These are phyloP conservation scores for Centaurea solstitialis DNA, from an alignment of 129 eudicot genomes.

Conservation along the genomic window DNA sequence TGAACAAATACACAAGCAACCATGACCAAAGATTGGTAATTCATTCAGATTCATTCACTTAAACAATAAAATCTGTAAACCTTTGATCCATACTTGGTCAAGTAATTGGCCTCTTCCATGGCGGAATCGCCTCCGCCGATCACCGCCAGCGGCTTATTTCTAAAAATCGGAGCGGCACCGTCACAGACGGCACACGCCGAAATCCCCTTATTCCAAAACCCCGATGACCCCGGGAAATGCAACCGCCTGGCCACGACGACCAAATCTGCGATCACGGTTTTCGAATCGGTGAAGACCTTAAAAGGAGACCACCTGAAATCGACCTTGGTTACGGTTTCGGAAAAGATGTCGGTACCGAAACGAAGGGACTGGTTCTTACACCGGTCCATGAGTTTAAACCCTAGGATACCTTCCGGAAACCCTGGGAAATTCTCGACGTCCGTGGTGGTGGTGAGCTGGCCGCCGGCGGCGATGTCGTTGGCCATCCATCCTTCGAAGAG, in stretches of 20 bases:
- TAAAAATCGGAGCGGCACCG: conserved; percentile 83
- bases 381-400: conserved; percentile 71
- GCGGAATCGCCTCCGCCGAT: conserved; percentile 99
- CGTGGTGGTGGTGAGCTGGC: conserved; percentile 93
- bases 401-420: conserved; percentile 76
- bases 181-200: conserved; percentile 98
- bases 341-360: conserved; percentile 71
- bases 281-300: conserved; percentile 49
- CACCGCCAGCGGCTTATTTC: conserved; percentile 75
- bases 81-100: conserved; percentile 86
- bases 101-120: conserved; percentile 88
- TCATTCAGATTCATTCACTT: neutral
- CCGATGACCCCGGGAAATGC: conserved; percentile 59
- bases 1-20: neutral
- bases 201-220: conserved; percentile 90
- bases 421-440: conserved; percentile 99
- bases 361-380: conserved; percentile 64
- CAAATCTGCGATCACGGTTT: conserved; percentile 64
- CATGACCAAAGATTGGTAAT: neutral
- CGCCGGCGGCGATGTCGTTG: conserved; percentile 95
- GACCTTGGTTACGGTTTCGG: conserved; percentile 75
- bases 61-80: conserved; percentile 46
- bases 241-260: conserved; percentile 68
- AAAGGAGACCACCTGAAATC: conserved; percentile 71
- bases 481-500: conserved; percentile 99